phyloP scores from a whole-genome alignment of 306 rosid species.

The Parietaria judaica region DNA sequence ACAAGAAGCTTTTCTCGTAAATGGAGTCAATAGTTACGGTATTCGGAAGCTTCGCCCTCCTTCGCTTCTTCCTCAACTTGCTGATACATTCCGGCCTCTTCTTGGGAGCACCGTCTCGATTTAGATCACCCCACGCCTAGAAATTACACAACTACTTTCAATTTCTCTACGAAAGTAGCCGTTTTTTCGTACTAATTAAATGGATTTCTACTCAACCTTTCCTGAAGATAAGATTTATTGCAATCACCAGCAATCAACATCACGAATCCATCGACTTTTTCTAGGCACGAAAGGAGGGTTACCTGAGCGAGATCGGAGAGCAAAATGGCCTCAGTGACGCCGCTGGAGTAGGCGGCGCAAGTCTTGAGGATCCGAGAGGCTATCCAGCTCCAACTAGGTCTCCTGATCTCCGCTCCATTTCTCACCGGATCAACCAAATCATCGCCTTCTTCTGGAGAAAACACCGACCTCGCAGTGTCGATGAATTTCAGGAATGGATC shows the following conservation, averaged over 20 bases:
- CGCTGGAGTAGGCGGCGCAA: constrained; percentile 73
- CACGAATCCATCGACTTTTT: not conserved
- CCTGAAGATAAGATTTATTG: not conserved
- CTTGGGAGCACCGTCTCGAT: constrained; percentile 56
- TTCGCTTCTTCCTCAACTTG: constrained; percentile 41
- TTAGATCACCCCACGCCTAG: constrained; percentile 78
- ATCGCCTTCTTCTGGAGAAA: constrained; percentile 27
- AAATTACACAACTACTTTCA: constrained; percentile 3
- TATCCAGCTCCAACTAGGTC: constrained; percentile 78
- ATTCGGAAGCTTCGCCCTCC: constrained; percentile 61
- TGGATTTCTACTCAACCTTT: not conserved
- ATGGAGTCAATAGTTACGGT: constrained; percentile 78
- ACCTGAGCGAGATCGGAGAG: constrained; percentile 87
- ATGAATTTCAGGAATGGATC: constrained; percentile 68
- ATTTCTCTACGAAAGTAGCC: not conserved
- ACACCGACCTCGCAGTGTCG: constrained; percentile 54
- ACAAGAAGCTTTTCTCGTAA: constrained; percentile 64
- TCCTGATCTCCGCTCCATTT: constrained; percentile 6
- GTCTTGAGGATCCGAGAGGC: constrained; percentile 68
- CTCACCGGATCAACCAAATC: not conserved
- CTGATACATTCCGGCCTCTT: constrained; percentile 57
- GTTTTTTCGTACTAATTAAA: not conserved
- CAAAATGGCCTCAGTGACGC: constrained; percentile 74
- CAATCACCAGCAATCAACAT: no score
- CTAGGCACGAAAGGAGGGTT: not conserved